Base-by-base conservation (phyloP, 371 early-diverging fungal genomes). In the Synchytrium microbalum region DNA sequence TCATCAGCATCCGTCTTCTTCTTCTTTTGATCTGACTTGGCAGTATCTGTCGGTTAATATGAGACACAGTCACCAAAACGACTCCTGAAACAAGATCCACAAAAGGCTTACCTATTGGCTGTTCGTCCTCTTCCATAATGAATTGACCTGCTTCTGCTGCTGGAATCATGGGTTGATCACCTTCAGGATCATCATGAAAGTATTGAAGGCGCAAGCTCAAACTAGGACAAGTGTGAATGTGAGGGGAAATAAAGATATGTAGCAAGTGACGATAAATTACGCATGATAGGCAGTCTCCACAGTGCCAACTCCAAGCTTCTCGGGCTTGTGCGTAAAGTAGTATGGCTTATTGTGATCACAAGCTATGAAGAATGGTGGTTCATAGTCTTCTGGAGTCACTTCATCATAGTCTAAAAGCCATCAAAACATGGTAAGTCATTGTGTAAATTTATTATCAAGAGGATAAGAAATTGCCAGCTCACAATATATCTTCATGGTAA, bases 311-410 rank as follows among this genome's bases (percentile, higher is more conserved):
- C 64, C 62, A 23, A 75, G 63, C 56, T 64, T 65, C 32, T 73
- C 72, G 1, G 72, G 72, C 28, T 60, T 30, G n/a, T 23, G n/a
- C n/a, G 51, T 54, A 52, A 76, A 75, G n/a, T 53, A 61, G 32
- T 73, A 74, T 33, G 64, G 59, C 13, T 68, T 65, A 1, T 61
- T 46, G 53, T 70, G 65, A 16, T 55, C 38, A 10, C 69, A 75
- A 19, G 75, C 64, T 5, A 68, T 24, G 66, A 81, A 81, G 60
- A 56, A 63, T 5, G 79, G 81, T 14, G 81, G 81, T 65, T 81
- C 78, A 61, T 81, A 81, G 24, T 75, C 72, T 27, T 38, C 52
- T 5, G 81, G 81, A 0, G 81, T 79, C 32, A 73, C 62, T 26
- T 80, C 64, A 59, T 81, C 81, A 66, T 24, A 30, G 25, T 3